Base-by-base conservation (phyloP, 2,329 filamentous ascomycete species). In the Zymoseptoria ardabiliae region DNA sequence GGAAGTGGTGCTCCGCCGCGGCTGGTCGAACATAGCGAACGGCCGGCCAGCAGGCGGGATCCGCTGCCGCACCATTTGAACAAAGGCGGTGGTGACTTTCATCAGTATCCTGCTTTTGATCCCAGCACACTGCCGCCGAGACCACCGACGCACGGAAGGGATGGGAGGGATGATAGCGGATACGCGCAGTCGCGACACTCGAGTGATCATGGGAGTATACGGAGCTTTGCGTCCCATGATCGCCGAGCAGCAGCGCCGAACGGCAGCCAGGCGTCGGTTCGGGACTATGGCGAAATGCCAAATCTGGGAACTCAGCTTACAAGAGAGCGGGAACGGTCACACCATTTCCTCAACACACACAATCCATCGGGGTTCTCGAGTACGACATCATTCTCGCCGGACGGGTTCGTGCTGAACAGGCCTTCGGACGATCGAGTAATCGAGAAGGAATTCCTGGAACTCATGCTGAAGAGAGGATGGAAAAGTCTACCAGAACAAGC, bases 401-500 rank as follows among this genome's bases (percentile, higher is more conserved):
- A 82, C 21, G 79, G 79, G n/a, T 81, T 83, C 66, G 72, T 85
- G 63, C 83, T 94, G 55, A 82, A 85, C 53, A 85, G 88, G 68
- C 91, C 91, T 17, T 82, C 86, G 56, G 89, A 95, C 72, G 91
- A 95, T 70, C 84, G 86, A 60, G 78, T 96, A 13, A 89, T 97
- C 52, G 91, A 97, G 72, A 86, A 92, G 70, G 90, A 96, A 79
- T 97, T 97, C 71, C 81, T 92, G 69, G 87, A 91, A 56, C 79
- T 99, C 65, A 97, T 99, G 94, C 90, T 96, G 71, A 97, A 97
- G 77, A 85, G 94, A 77, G 94, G 93, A 65, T 97, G 92, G 90
- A 94, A 96, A 77, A 95, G 95, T 74, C 79, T 99, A 65, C 94
- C 94, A 4, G 94, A 99, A 71, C 91, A 96, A 77, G 94, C 94